These are phyloP conservation scores for Kwoniella sp. DNA, from an alignment of 768 basidiomycete species.

Conservation along the genomic window DNA sequence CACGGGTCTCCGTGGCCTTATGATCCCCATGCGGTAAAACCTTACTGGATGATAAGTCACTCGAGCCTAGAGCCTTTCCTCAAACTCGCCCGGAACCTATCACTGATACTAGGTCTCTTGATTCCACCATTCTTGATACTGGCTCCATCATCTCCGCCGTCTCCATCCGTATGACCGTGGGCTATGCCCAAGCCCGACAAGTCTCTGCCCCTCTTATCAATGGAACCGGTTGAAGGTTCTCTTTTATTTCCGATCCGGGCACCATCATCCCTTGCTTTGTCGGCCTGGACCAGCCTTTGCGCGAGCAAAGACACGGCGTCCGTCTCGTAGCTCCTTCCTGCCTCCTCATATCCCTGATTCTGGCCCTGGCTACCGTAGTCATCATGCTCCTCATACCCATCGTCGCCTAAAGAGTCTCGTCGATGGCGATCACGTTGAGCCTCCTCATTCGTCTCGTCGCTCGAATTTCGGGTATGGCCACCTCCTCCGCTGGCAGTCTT, in stretches of 20 bases:
- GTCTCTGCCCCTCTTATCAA: background rate
- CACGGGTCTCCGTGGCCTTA: no score
- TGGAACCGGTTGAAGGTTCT: background rate
- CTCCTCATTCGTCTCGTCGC: background rate
- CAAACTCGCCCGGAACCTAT: slow-evolving; percentile 26
- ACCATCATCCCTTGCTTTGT: slow-evolving; percentile 19
- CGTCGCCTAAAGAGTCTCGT: background rate
- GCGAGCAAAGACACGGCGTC: slow-evolving; percentile 27
- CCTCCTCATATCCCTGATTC: background rate
- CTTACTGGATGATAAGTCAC: background rate
- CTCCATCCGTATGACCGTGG: background rate
- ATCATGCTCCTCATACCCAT: background rate
- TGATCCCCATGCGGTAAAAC: no score
- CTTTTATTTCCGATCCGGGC: background rate
- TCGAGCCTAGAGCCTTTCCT: slow-evolving; percentile 14
- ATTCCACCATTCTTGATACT: background rate
- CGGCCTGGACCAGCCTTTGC: slow-evolving; percentile 22
- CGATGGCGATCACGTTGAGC: background rate
- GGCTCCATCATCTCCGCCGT: background rate
- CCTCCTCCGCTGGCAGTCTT: background rate
- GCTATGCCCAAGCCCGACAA: background rate
- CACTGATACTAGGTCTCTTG: slow-evolving; percentile 25
- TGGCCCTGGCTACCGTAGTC: background rate
- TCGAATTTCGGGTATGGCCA: background rate
- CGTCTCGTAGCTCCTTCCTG: slow-evolving; percentile 8